Evolutionary conservation across 495 filamentous ascomycete genomes (phyloP), one percentile per base, ranked within the genome.

Genomic region (Cairneyella variabilis): DNA sequence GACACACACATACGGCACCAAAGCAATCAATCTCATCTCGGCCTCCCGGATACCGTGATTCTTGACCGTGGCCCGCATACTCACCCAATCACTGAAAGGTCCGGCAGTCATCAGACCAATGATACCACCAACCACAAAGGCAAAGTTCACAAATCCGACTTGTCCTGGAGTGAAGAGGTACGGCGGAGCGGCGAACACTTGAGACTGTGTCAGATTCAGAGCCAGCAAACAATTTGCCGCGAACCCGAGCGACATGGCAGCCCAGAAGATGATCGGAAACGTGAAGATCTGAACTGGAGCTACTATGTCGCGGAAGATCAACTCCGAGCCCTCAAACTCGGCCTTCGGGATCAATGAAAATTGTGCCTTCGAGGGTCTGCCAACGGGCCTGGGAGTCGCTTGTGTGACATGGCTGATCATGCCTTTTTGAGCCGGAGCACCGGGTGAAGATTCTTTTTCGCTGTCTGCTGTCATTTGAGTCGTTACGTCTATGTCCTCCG

Each of bases 221-320:
- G 74, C 76, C 42, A 85, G 65, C 63, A 83, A 79, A 21, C 63
- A 71, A 51, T 71, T 77, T 28, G 79, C 78, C 16, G 73, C 71
- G 74, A 78, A 84, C 6, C 76, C 78, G 9, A 83, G 74, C 17
- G 82, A 71, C 62, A 85, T 82, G 18, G 74, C 73, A 10, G 79
- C 69, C 49, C 82, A 78, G 55, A 83, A 76, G 32, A 83, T 77
- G 55, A 85, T 84, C 0, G 81, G 81, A 63, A 81, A 85, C 6
- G 69, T 63, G 51, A 83, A 75, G 20, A 85, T 67, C 51, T 80
- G 80, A 71, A 77, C 77, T 5, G 82, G 82, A 32, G 78, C 72
- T 27, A 60, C 45, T 9, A 66, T 25, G 70, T 77, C 56, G 8
- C 56, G 49, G 10, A 58, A 37, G 6, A 66, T 57, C 27, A 73